Conservation (phyloP, 2,329 filamentous ascomycete genomes). For the Ophiostoma pallidulum region DNA sequence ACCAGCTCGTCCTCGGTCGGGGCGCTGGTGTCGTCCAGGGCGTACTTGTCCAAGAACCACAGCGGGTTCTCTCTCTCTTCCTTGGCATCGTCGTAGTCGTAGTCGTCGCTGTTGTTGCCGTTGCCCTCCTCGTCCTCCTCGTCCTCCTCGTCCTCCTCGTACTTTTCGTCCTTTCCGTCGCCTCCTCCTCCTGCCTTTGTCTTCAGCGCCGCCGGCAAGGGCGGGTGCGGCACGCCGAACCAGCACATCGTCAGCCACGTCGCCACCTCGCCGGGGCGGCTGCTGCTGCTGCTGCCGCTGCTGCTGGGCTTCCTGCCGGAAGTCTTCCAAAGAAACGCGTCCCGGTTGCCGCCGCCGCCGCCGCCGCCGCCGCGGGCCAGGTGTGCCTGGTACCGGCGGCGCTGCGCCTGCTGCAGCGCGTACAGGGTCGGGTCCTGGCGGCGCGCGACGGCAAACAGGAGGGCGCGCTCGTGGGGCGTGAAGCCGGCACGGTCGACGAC, state of each 20-base stretch:
- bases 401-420: not conserved
- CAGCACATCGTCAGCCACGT: not conserved
- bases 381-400: not conserved
- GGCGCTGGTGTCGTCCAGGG: not conserved
- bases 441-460: not conserved
- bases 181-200: too few relatives aligned
- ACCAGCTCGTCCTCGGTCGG: not conserved
- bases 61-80: not conserved
- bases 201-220: not conserved
- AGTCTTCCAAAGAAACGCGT: too few relatives aligned
- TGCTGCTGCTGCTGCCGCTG: too few relatives aligned
- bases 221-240: not conserved
- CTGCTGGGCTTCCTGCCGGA: too few relatives aligned
- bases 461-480: slow-evolving; percentile 2
- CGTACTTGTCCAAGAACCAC: not conserved
- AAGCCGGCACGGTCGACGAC: not conserved
- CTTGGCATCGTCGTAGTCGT: too few relatives aligned
- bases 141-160: too few relatives aligned
- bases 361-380: too few relatives aligned
- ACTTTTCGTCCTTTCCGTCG: too few relatives aligned
- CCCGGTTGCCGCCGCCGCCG: not conserved
- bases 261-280: not conserved
- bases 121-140: too few relatives aligned
- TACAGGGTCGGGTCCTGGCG: not conserved
- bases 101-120: too few relatives aligned